These are phyloP conservation scores for Amanita rubescens DNA, from an alignment of 768 basidiomycete genomes.

Conservation along the genomic window DNA sequence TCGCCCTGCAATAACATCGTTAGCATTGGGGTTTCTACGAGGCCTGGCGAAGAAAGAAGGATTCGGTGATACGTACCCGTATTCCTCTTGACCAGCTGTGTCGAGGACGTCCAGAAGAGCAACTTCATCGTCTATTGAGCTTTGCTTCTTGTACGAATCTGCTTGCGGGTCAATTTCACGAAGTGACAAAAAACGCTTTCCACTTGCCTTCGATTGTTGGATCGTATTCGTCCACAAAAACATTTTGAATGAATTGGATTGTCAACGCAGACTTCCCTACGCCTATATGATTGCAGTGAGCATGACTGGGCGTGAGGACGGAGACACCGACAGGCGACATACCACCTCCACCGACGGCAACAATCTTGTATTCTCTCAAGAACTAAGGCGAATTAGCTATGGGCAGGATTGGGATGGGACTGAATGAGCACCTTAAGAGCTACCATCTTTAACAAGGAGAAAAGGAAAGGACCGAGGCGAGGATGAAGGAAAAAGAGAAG, in stretches of 20 bases:
- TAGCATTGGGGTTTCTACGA: not conserved
- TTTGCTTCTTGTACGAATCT: slow-evolving; percentile 98
- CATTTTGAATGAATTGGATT: slow-evolving; percentile 96
- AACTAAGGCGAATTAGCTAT: slow-evolving; percentile 62
- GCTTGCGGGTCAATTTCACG: slow-evolving; percentile 7
- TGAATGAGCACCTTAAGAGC: slow-evolving; percentile 25
- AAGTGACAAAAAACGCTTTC: not conserved
- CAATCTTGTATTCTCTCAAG: slow-evolving; percentile 95
- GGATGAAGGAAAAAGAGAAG: not conserved
- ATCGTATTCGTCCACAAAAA: slow-evolving; percentile 90
- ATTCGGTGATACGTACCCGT: slow-evolving; percentile 55
- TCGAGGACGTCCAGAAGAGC: slow-evolving; percentile 94
- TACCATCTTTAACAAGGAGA: slow-evolving; percentile 24
- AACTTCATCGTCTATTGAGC: slow-evolving; percentile 98
- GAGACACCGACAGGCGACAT: not conserved
- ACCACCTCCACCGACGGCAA: slow-evolving; percentile 98
- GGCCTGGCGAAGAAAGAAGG: not conserved
- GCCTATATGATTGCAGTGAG: slow-evolving; percentile 27
- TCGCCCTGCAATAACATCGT: slow-evolving; percentile 52
- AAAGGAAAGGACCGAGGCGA: slow-evolving; percentile 8
- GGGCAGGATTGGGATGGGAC: not conserved
- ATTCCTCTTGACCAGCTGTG: slow-evolving; percentile 98
- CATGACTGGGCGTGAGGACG: slow-evolving; percentile 2
- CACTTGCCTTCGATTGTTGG: slow-evolving; percentile 86
- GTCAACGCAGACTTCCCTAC: slow-evolving; percentile 81